A percentile compares a stretch with the other conserved stretches of the same genome.
Evolutionary conservation across 441 rosid species (phyloP).

Genomic region (Theobroma grandiflorum): DNA sequence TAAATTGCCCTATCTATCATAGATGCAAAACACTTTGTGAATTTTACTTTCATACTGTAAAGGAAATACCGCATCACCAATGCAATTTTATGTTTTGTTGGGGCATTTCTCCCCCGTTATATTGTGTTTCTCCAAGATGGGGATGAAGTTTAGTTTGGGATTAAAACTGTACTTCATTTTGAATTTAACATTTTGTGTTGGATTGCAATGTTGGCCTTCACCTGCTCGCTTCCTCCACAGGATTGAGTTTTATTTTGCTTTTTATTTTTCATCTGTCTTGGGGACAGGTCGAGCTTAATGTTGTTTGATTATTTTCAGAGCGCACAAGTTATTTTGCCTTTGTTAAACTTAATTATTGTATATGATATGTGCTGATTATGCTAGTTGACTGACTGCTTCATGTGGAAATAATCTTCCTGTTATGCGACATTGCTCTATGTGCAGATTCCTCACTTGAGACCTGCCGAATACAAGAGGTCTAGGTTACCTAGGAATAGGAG

Average conservation of each 20-base stretch:
- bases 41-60: not conserved
- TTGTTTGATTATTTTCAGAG: not conserved
- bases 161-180: not conserved
- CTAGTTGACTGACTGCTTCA: not conserved
- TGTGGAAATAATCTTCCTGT: not conserved
- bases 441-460: conserved; percentile 68
- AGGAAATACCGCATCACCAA: not conserved
- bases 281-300: not conserved
- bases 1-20: not conserved
- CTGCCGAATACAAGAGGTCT: conserved; percentile 65
- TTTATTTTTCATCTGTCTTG: not conserved
- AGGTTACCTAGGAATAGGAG: conserved; percentile 61
- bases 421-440: not conserved
- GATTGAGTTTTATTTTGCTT: not conserved
- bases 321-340: not conserved
- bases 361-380: not conserved
- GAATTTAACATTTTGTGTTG: not conserved
- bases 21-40: not conserved
- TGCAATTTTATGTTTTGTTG: not conserved
- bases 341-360: not conserved
- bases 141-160: not conserved
- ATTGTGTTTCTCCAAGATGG: not conserved
- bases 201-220: not conserved
- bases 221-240: not conserved
- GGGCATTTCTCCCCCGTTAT: not conserved